Percentiles rank a stretch among this genome's conserved stretches.
phyloP scores from a whole-genome alignment of 345 rosid genomes.

The Salix dunnii region DNA sequence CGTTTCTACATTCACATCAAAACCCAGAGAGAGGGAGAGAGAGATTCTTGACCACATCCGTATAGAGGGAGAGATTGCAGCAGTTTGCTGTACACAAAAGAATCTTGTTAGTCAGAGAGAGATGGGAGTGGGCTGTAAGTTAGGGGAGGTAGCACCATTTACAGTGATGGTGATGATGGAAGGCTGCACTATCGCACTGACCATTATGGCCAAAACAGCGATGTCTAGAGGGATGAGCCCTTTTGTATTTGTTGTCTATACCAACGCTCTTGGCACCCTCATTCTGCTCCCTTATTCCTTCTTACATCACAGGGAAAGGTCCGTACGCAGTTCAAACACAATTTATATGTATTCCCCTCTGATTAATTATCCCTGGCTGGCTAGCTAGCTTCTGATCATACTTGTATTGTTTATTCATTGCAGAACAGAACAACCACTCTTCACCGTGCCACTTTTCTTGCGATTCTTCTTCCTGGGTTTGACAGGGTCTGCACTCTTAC shows the following conservation, averaged over 20 bases:
- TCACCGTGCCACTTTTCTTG: slow-evolving; percentile 44
- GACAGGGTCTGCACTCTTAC: slow-evolving; percentile 48
- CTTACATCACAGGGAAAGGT: slow-evolving; percentile 57
- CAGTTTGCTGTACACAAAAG: not conserved
- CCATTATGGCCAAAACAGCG: slow-evolving; percentile 61
- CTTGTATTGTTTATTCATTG: slow-evolving; percentile 12
- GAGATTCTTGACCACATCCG: not conserved
- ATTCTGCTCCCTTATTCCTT: slow-evolving; percentile 63
- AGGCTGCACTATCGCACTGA: slow-evolving; percentile 66
- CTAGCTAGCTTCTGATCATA: not conserved
- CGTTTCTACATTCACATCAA: not conserved
- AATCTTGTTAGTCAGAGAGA: slow-evolving; percentile 1
- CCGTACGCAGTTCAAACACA: no score
- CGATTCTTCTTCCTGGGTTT: slow-evolving; percentile 72
- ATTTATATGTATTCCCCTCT: not conserved
- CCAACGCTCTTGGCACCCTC: slow-evolving; percentile 54
- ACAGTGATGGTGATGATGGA: slow-evolving; percentile 62
- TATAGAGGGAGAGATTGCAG: not conserved
- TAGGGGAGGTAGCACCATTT: slow-evolving; percentile 42
- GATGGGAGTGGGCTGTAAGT: slow-evolving; percentile 21
- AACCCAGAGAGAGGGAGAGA: not conserved
- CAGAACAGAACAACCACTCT: slow-evolving; percentile 47
- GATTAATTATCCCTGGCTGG: not conserved
- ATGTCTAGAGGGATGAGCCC: slow-evolving; percentile 71
- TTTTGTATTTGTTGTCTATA: slow-evolving; percentile 67